Evolutionary conservation across 352 stramenopile genomes (phyloP).

Genomic region (Phytophthora sojae): DNA sequence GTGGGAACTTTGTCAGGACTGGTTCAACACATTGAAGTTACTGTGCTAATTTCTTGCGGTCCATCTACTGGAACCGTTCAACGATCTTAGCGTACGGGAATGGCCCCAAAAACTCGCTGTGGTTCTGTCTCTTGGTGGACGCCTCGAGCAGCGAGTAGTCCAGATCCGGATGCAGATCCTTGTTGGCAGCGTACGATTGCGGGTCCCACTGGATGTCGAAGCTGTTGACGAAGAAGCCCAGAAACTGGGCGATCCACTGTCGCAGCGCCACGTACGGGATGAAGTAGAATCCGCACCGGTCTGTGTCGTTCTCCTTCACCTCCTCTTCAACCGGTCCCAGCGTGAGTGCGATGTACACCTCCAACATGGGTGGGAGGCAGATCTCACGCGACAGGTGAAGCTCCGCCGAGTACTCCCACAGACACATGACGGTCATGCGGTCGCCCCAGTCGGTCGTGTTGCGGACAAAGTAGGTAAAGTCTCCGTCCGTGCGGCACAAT

Average conservation of each 20-base stretch:
- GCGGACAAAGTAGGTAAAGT: conserved; percentile 81
- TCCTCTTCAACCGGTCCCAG: conserved; percentile 61
- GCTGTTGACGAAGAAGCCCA: conserved; percentile 86
- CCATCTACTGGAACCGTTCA: conserved; percentile 41
- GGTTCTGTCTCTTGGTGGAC: conserved; percentile 78
- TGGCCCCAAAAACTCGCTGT: conserved; percentile 71
- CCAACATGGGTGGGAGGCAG: conserved; percentile 80
- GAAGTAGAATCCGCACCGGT: conserved; percentile 86
- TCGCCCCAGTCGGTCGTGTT: conserved; percentile 87
- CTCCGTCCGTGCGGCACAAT: conserved; percentile 61
- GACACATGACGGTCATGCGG: conserved; percentile 84
- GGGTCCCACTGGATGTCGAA: conserved; percentile 80
- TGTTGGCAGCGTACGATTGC: conserved; percentile 74
- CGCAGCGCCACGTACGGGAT: conserved; percentile 83
- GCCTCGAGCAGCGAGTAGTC: conserved; percentile 73
- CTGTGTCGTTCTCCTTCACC: conserved; percentile 76
- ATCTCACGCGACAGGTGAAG: conserved; percentile 58
- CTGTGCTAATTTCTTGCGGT: background rate
- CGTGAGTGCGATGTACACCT: conserved; percentile 68
- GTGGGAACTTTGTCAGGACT: background rate
- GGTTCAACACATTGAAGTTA: background rate
- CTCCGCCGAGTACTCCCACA: conserved; percentile 77
- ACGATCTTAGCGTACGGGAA: conserved; percentile 81
- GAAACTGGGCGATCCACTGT: conserved; percentile 79
- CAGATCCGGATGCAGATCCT: conserved; percentile 50